A percentile compares a stretch with the other conserved stretches of the same genome.
Evolutionary conservation across 306 rosid genomes (phyloP).

Genomic region (Begonia loranthoides): DNA sequence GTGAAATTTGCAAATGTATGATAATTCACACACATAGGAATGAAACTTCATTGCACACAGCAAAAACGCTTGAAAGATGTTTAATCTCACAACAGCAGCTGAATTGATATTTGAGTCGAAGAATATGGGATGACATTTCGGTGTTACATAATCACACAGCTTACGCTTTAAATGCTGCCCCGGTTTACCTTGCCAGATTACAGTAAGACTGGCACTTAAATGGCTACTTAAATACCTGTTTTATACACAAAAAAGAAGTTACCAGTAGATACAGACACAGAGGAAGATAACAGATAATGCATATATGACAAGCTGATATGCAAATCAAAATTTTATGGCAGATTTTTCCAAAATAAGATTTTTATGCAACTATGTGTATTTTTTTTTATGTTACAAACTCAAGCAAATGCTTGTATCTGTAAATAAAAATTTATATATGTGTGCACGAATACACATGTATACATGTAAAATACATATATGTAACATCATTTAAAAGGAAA

Average conservation of each 20-base stretch:
- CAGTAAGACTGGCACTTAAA: constrained; percentile 50
- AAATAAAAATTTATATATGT: too few species aligned
- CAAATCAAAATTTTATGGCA: too few species aligned
- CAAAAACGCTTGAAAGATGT: constrained; percentile 54
- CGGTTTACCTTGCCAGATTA: constrained; percentile 68
- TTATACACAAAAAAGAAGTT: constrained; percentile 16
- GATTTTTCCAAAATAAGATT: too few species aligned
- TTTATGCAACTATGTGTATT: too few species aligned
- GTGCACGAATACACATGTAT: too few species aligned
- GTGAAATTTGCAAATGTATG: constrained; percentile 47
- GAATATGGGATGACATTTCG: constrained; percentile 82
- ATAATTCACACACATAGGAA: constrained; percentile 44
- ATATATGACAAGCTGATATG: too few species aligned
- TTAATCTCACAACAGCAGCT: constrained; percentile 67
- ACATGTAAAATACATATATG: too few species aligned
- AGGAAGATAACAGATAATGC: neutral
- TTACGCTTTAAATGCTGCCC: constrained; percentile 35
- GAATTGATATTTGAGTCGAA: constrained; percentile 79
- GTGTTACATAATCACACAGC: constrained; percentile 49
- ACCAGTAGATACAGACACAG: constrained; percentile 1
- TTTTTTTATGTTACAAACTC: too few species aligned
- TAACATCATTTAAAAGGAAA: too few species aligned
- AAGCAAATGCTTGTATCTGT: too few species aligned
- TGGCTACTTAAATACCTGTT: constrained; percentile 69
- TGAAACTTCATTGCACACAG: constrained; percentile 86